A percentile compares a stretch with the other conserved stretches of the same genome.
Conservation (phyloP, 169 alveolate genomes). For the Toxoplasma gondii region DNA sequence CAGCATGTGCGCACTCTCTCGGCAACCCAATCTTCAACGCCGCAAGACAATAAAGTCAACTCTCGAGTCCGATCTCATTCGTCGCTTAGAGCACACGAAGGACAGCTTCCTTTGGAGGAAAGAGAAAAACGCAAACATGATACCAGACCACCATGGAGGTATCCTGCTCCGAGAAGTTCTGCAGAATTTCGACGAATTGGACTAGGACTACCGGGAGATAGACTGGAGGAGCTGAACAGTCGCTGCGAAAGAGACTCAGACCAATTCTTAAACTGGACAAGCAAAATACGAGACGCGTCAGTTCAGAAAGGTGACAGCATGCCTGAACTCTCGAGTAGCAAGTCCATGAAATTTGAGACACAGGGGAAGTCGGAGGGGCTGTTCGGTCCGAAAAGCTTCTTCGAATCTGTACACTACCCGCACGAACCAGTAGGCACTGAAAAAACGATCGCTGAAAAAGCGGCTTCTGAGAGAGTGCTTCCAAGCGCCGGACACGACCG, state of each 20-base stretch:
- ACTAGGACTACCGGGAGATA: neutral
- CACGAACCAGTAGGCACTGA: neutral
- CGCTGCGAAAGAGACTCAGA: neutral
- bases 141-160: slow-evolving; percentile 16
- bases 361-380: neutral
- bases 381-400: slow-evolving; percentile 6
- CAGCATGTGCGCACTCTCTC: neutral
- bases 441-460: neutral
- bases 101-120: neutral
- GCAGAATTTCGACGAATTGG: slow-evolving; percentile 29
- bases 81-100: neutral
- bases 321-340: too few species aligned
- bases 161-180: slow-evolving; percentile 4
- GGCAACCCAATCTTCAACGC: neutral
- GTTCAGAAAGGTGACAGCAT: too few species aligned
- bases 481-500: neutral
- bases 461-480: neutral
- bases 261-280: neutral
- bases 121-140: neutral
- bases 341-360: neutral
- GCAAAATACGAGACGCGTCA: neutral
- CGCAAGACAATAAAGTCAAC: neutral
- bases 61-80: neutral
- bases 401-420: slow-evolving; percentile 3
- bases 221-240: slow-evolving; percentile 16